phyloP scores from a whole-genome alignment of 2,329 filamentous ascomycete genomes.

The Pseudogymnoascus sp. region DNA sequence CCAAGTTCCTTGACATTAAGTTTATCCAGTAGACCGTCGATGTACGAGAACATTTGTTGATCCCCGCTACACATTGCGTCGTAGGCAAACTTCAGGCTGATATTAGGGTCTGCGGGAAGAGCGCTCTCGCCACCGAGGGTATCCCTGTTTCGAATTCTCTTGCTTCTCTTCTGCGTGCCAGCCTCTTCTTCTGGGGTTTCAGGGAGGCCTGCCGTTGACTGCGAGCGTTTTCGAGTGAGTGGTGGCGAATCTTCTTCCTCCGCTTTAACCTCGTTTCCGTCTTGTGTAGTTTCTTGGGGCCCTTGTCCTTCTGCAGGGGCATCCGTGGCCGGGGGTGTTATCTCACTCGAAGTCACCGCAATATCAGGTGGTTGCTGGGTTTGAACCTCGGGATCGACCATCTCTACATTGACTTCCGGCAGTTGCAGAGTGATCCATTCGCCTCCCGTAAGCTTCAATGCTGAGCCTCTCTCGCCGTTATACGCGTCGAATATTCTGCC shows the following conservation, averaged over 20 bases:
- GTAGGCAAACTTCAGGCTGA: constrained; percentile 37
- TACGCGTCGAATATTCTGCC: constrained; percentile 14
- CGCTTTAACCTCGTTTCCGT: background rate
- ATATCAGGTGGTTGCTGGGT: background rate
- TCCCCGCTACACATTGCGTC: constrained; percentile 18
- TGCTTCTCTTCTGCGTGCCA: constrained; percentile 53
- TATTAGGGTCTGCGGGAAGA: constrained; percentile 40
- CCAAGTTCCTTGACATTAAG: constrained; percentile 26
- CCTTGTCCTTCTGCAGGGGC: background rate
- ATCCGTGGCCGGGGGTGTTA: background rate
- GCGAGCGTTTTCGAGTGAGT: constrained; percentile 50
- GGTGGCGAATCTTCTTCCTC: background rate
- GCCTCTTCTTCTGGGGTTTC: constrained; percentile 51
- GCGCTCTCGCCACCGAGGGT: constrained; percentile 43
- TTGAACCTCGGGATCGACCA: background rate
- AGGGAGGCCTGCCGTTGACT: constrained; percentile 51
- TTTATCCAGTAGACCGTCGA: constrained; percentile 21
- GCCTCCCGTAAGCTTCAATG: background rate
- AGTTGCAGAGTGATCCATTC: constrained; percentile 18
- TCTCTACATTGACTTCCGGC: constrained; percentile 14
- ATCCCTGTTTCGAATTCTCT: constrained; percentile 55
- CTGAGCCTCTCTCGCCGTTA: background rate
- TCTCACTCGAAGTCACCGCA: background rate
- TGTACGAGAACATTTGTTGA: constrained; percentile 24
- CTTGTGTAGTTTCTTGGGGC: background rate